phyloP scores from a whole-genome alignment of 345 rosid genomes.

The Salix purpurea region DNA sequence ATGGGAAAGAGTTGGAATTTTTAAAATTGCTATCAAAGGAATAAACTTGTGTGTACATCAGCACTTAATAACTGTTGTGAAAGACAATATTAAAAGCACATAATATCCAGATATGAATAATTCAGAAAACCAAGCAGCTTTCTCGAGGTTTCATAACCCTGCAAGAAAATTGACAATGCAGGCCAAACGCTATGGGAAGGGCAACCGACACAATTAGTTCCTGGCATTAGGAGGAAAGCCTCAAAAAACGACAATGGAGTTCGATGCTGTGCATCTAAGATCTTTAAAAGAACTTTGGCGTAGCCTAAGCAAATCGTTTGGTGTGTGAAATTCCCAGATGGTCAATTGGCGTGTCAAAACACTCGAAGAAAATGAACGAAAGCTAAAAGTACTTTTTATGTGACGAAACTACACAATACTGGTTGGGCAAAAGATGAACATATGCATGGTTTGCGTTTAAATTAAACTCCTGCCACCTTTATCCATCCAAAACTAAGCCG shows the following conservation, averaged over 20 bases:
- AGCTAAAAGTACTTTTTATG: background rate
- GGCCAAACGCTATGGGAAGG: background rate
- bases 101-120: background rate
- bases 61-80: background rate
- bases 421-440: background rate
- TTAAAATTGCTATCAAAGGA: conserved; percentile 1
- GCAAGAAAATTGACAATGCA: background rate
- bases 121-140: background rate
- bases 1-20: background rate
- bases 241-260: background rate
- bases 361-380: background rate
- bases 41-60: background rate
- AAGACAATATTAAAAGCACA: conserved; percentile 2
- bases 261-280: background rate
- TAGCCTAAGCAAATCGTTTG: background rate
- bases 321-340: background rate
- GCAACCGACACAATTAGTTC: background rate
- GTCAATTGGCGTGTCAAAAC: conserved; percentile 1
- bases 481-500: background rate
- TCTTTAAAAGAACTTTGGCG: background rate
- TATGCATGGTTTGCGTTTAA: background rate
- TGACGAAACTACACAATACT: background rate
- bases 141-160: background rate
- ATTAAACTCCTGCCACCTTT: conserved; percentile 1
- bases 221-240: background rate